Percentiles rank a stretch among this genome's conserved stretches.
phyloP scores from a whole-genome alignment of 2,329 filamentous ascomycete genomes.

The Colletotrichum scovillei region DNA sequence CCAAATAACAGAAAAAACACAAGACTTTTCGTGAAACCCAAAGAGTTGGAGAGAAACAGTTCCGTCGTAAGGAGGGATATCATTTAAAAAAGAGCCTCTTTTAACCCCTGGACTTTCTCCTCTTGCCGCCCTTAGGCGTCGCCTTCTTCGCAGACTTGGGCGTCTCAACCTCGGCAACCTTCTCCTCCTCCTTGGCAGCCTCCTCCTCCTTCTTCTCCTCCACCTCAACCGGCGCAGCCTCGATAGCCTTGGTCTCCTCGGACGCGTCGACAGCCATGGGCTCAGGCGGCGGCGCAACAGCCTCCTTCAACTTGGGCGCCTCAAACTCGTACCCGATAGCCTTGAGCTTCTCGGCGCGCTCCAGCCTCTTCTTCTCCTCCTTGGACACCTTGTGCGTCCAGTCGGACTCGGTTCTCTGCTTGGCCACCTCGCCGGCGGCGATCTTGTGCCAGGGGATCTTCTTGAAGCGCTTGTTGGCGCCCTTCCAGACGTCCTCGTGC shows the following conservation, averaged over 20 bases:
- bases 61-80: slow-evolving; percentile 29
- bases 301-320: slow-evolving; percentile 74
- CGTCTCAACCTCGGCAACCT: slow-evolving; percentile 41
- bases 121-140: slow-evolving; percentile 41
- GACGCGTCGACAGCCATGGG: slow-evolving; percentile 46
- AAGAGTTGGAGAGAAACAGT: not conserved
- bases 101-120: slow-evolving; percentile 51
- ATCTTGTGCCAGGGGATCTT: slow-evolving; percentile 80
- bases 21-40: not conserved
- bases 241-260: slow-evolving; percentile 46
- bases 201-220: slow-evolving; percentile 52
- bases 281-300: slow-evolving; percentile 52
- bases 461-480: slow-evolving; percentile 91
- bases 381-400: slow-evolving; percentile 82
- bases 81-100: slow-evolving; percentile 16
- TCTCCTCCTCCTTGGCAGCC: slow-evolving; percentile 43
- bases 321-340: slow-evolving; percentile 87
- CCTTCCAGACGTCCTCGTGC: slow-evolving; percentile 87
- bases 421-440: slow-evolving; percentile 78
- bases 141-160: slow-evolving; percentile 46
- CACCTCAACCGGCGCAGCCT: slow-evolving; percentile 48
- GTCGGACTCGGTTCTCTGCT: slow-evolving; percentile 76
- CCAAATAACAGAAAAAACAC: not conserved
- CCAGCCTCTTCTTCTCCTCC: slow-evolving; percentile 77
- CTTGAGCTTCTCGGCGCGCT: slow-evolving; percentile 80